phyloP scores from a whole-genome alignment of 1,284 basidiomycete species.

The Tilletia setariae region DNA sequence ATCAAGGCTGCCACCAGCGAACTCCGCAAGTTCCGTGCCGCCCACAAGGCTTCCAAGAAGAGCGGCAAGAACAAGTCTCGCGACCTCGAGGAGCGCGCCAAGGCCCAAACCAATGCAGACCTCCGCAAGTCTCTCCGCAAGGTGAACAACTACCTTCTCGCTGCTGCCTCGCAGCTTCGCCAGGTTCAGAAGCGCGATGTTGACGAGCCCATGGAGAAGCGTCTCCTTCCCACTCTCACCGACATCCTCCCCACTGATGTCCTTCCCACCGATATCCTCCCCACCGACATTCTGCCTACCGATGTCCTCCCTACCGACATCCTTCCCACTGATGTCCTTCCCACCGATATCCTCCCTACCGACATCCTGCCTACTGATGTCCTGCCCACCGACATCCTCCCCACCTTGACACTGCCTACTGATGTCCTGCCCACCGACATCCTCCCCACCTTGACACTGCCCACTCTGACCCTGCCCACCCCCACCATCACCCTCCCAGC shows the following conservation, averaged over 20 bases:
- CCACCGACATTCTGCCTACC: background rate
- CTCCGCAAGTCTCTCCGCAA: constrained; percentile 11
- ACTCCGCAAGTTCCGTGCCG: constrained; percentile 8
- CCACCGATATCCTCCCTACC: background rate
- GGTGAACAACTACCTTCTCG: constrained; percentile 14
- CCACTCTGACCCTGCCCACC: background rate
- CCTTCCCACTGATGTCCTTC: background rate
- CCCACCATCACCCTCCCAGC: background rate
- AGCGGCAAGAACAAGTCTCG: background rate
- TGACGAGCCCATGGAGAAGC: background rate
- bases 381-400: background rate
- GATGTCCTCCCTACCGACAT: background rate
- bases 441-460: background rate
- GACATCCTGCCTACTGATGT: background rate
- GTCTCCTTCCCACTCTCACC: background rate
- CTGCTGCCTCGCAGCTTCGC: background rate
- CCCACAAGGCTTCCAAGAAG: background rate
- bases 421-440: background rate
- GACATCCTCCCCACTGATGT: background rate
- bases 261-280: background rate
- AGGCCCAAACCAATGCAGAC: background rate
- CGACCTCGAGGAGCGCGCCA: background rate
- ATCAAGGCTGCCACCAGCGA: constrained; percentile 5
- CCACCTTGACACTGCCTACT: background rate
- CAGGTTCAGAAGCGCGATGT: background rate